phyloP scores from a whole-genome alignment of 139 green algal species.

The Picochlorum costavermella region DNA sequence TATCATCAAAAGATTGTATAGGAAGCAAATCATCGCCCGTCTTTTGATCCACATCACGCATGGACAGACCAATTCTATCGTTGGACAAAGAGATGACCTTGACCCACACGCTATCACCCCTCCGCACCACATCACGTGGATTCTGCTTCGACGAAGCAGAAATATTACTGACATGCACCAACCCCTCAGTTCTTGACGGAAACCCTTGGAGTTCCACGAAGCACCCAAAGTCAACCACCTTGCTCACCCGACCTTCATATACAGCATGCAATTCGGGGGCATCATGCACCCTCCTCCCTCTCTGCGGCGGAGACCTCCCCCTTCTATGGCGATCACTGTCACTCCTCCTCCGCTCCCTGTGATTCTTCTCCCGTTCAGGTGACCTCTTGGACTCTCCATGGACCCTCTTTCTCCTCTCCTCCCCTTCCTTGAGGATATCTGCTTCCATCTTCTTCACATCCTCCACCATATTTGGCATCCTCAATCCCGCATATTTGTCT shows the following conservation, averaged over 20 bases:
- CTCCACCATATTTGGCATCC: constrained; percentile 62
- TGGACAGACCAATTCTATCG: constrained; percentile 70
- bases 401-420: constrained; percentile 4
- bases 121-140: constrained; percentile 36
- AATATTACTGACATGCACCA: constrained; percentile 91
- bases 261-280: constrained; percentile 64
- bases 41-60: constrained; percentile 92
- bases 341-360: constrained; percentile 8
- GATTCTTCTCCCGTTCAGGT: constrained; percentile 17
- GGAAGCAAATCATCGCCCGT: constrained; percentile 74
- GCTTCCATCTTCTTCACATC: constrained; percentile 57
- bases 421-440: constrained; percentile 23
- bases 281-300: constrained; percentile 24
- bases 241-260: constrained; percentile 63
- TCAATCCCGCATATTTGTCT: constrained; percentile 42
- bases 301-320: constrained; percentile 8
- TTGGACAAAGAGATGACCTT: constrained; percentile 60
- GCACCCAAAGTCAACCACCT: constrained; percentile 91
- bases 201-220: constrained; percentile 89
- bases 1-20: constrained; percentile 12
- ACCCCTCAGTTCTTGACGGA: constrained; percentile 62
- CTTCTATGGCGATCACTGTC: background rate
- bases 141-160: constrained; percentile 19
- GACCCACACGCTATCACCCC: constrained; percentile 59
- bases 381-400: constrained; percentile 13